Evolutionary conservation across 75 land plant species (phyloP).

Genomic region (Picea sitchensis): DNA sequence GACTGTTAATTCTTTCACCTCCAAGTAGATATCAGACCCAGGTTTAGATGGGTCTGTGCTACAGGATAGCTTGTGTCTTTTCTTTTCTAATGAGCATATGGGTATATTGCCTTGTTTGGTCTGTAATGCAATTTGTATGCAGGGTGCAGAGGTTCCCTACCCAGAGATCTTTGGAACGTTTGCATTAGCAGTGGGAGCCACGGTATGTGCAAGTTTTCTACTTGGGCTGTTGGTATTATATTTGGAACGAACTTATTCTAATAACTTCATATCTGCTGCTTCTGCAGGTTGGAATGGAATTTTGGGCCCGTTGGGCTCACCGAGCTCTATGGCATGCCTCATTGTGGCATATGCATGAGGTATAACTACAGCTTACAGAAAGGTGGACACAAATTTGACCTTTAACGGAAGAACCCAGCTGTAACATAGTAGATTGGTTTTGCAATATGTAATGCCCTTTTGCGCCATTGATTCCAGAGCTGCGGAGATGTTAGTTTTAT

Average conservation of each 20-base stretch:
- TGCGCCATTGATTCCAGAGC: conserved; percentile 27
- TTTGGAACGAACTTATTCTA: neutral
- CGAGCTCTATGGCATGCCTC: conserved; percentile 88
- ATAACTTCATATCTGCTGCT: too few relatives aligned
- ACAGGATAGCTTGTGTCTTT: too few relatives aligned
- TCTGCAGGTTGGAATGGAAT: conserved; percentile 91
- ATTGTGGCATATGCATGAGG: conserved; percentile 94
- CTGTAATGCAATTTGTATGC: neutral
- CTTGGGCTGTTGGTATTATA: neutral
- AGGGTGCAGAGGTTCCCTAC: conserved; percentile 23
- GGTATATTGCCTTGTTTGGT: too few relatives aligned
- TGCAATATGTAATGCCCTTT: neutral
- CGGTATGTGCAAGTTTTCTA: conserved; percentile 13
- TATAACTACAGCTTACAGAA: conserved; percentile 1
- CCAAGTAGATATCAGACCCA: too few relatives aligned
- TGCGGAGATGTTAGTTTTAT: conserved; percentile 72
- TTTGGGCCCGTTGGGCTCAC: conserved; percentile 97
- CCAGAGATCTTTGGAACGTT: conserved; percentile 23
- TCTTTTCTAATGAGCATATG: too few relatives aligned
- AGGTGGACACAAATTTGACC: neutral
- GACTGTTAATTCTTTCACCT: too few relatives aligned
- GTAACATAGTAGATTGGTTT: neutral
- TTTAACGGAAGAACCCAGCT: neutral
- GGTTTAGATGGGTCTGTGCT: too few relatives aligned
- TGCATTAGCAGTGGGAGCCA: conserved; percentile 21